These are phyloP conservation scores for Diphasiastrum complanatum DNA, from an alignment of 83 land plant genomes.

Conservation along the genomic window DNA sequence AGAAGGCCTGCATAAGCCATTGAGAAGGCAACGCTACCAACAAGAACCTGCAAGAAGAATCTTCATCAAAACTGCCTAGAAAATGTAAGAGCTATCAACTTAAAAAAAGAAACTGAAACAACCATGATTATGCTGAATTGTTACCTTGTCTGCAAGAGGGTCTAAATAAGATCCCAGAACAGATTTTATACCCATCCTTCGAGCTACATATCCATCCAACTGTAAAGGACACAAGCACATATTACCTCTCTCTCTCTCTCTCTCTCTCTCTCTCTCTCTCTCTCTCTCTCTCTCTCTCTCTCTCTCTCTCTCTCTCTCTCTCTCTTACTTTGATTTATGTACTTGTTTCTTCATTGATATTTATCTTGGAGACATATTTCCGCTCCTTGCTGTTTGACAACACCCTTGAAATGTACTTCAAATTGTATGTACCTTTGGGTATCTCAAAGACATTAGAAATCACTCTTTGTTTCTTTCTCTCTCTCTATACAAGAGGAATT, in stretches of 20 bases:
- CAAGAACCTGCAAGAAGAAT: slow-evolving; percentile 53
- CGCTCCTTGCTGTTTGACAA: no score
- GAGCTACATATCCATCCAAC: slow-evolving; percentile 84
- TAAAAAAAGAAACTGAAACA: no score
- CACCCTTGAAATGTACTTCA: no score
- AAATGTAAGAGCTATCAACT: background rate
- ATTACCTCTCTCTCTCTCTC: background rate
- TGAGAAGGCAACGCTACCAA: slow-evolving; percentile 78
- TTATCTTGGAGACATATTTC: no score
- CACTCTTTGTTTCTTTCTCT: no score
- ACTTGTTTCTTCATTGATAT: no score
- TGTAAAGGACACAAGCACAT: slow-evolving; percentile 23
- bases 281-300: no score
- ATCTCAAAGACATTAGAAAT: no score
- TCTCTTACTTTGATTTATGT: no score
- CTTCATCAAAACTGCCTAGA: background rate
- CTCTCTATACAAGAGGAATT: no score
- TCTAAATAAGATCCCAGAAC: slow-evolving; percentile 97
- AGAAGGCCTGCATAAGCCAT: slow-evolving; percentile 74
- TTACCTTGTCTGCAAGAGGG: slow-evolving; percentile 91
- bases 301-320: background rate
- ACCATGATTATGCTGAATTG: no score
- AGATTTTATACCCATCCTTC: slow-evolving; percentile 64
- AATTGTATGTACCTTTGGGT: no score
- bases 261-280: background rate